Percentiles rank a stretch among this genome's conserved stretches.
Conservation (phyloP, 225 moss, liverwort and hornwort genomes). For the Physcomitrium patens region DNA sequence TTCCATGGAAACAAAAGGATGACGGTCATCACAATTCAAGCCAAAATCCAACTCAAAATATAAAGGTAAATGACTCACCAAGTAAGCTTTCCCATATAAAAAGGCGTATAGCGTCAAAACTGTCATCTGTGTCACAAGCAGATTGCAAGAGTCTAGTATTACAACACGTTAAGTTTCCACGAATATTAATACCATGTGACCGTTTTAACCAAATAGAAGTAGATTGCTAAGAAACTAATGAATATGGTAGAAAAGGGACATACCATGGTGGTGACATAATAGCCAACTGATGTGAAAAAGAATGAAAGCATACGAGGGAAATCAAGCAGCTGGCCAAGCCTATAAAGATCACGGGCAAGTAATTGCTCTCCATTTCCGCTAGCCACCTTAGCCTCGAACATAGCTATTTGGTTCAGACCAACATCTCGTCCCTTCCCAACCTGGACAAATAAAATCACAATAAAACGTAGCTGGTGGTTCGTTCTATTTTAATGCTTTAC, state of each 20-base stretch:
- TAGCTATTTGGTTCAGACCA: conserved; percentile 91
- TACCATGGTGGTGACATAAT: conserved; percentile 96
- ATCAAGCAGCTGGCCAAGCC: conserved; percentile 98
- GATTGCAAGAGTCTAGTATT: conserved; percentile 20
- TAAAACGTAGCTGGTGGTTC: conserved; percentile 5
- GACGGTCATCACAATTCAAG: conserved; percentile 3
- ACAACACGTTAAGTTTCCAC: conserved; percentile 11
- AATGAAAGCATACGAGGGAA: conserved; percentile 98
- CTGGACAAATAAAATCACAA: conserved; percentile 47
- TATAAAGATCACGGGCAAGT: conserved; percentile 90
- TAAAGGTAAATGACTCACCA: conserved; percentile 60
- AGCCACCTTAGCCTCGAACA: conserved; percentile 96
- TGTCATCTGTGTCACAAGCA: conserved; percentile 77
- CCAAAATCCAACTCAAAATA: background rate
- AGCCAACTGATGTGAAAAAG: conserved; percentile 99
- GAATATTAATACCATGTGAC: conserved; percentile 14
- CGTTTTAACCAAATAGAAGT: conserved; percentile 7
- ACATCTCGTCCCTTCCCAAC: conserved; percentile 98
- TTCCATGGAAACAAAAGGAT: conserved; percentile 25
- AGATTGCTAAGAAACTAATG: conserved; percentile 16
- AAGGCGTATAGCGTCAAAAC: conserved; percentile 89
- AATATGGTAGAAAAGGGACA: conserved; percentile 21
- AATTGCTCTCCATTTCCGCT: conserved; percentile 98
- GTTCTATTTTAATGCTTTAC: background rate
- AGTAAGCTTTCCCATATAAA: conserved; percentile 92